Percentiles rank a stretch among this genome's conserved stretches.
Conservation (phyloP, 2,329 filamentous ascomycete species). For the Colletotrichum higginsianum region DNA sequence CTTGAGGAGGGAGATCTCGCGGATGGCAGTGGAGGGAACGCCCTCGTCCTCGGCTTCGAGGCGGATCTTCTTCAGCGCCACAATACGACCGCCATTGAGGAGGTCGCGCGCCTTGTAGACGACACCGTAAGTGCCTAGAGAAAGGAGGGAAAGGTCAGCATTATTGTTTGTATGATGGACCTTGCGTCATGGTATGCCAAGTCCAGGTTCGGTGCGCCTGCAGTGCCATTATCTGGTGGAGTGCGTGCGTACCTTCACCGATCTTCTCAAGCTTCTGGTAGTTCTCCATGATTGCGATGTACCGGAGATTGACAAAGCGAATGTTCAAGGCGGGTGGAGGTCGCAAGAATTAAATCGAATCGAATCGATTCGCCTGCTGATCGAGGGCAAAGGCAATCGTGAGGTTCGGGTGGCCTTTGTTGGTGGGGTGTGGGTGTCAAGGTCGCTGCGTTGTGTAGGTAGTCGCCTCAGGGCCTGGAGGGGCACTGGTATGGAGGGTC, state of each 20-base stretch:
- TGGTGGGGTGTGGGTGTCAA: conserved; percentile 24
- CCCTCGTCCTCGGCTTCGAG: conserved; percentile 96
- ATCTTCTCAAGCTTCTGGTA: conserved; percentile 98
- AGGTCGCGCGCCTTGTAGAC: conserved; percentile 96
- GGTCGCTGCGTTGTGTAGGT: conserved; percentile 22
- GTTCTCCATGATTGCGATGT: conserved; percentile 80
- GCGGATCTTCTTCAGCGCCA: conserved; percentile 95
- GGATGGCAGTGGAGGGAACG: conserved; percentile 92
- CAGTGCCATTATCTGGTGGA: background rate
- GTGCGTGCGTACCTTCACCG: conserved; percentile 80
- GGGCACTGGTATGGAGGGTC: conserved; percentile 31
- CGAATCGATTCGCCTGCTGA: conserved; percentile 10
- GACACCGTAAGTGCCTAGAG: conserved; percentile 89
- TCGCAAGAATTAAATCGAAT: conserved; percentile 5
- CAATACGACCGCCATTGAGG: conserved; percentile 84
- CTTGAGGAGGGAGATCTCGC: conserved; percentile 93
- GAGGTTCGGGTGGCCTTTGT: conserved; percentile 21
- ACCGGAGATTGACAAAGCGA: conserved; percentile 9
- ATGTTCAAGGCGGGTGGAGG: background rate
- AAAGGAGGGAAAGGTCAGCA: conserved; percentile 19
- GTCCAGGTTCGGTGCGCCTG: background rate
- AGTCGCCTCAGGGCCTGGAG: conserved; percentile 38
- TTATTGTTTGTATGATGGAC: background rate
- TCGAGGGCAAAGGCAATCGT: conserved; percentile 17
- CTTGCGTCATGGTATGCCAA: conserved; percentile 19